Evolutionary conservation across 2,329 filamentous ascomycete species (phyloP).

Genomic region (Cadophora sp.): DNA sequence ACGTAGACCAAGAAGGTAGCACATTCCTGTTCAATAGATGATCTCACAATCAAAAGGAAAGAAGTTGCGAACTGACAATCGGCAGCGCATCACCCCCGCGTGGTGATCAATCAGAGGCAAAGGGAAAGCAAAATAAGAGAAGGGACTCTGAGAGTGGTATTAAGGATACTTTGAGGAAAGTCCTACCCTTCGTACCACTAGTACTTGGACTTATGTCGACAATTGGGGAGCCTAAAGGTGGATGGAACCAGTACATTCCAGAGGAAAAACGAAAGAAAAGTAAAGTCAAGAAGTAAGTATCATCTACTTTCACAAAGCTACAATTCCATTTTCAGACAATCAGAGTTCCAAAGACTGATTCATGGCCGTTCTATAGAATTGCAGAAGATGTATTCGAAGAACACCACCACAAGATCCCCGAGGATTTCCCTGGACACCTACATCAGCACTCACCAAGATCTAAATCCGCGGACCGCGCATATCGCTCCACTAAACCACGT

Average conservation of each 20-base stretch:
- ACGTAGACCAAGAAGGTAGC: slow-evolving; percentile 4
- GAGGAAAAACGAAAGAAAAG: slow-evolving; percentile 23
- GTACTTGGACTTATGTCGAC: slow-evolving; percentile 20
- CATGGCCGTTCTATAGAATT: background rate
- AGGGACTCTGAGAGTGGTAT: background rate
- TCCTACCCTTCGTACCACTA: slow-evolving; percentile 24
- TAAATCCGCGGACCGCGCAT: slow-evolving; percentile 8
- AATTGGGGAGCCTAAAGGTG: slow-evolving; percentile 28
- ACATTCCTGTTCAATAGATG: background rate
- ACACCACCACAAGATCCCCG: slow-evolving; percentile 14
- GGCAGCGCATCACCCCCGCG: background rate
- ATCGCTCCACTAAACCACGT: background rate
- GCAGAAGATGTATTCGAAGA: slow-evolving; percentile 19
- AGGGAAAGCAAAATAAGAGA: background rate
- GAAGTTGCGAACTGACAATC: background rate
- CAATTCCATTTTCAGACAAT: too few relatives aligned
- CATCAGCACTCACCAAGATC: slow-evolving; percentile 10
- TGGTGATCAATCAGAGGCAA: background rate
- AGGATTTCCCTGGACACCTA: background rate
- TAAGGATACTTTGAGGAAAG: background rate
- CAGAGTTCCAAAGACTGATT: too few relatives aligned
- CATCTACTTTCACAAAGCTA: too few relatives aligned
- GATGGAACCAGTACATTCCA: slow-evolving; percentile 29
- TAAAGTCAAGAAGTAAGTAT: slow-evolving; percentile 18
- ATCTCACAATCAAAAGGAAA: background rate